phyloP scores from a whole-genome alignment of 2,329 filamentous ascomycete genomes.

The Fusarium sp. region DNA sequence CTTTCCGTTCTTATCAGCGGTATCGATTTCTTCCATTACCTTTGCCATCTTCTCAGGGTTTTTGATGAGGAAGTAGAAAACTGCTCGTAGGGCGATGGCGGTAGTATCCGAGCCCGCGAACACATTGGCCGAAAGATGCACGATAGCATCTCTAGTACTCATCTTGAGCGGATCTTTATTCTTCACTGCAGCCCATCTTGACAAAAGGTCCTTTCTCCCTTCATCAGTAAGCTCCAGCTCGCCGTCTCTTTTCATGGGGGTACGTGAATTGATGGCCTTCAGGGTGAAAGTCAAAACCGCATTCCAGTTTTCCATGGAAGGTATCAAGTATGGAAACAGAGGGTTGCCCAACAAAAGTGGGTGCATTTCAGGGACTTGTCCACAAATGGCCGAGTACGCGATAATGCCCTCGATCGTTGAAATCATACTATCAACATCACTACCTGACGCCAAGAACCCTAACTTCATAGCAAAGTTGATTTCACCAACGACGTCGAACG shows the following conservation, averaged over 20 bases:
- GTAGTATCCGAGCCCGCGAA: background rate
- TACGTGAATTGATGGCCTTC: background rate
- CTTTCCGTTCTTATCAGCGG: background rate
- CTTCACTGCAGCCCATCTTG: background rate
- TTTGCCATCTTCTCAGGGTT: background rate
- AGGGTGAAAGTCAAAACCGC: background rate
- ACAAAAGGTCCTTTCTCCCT: background rate
- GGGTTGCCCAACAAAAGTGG: background rate
- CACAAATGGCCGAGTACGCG: background rate
- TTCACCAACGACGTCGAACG: conserved; percentile 33
- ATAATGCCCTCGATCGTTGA: background rate
- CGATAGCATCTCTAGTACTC: background rate
- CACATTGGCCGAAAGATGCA: background rate
- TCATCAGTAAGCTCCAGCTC: background rate
- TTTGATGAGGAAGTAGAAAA: background rate
- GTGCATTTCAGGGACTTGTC: background rate
- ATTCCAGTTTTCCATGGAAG: background rate
- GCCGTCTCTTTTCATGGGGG: background rate
- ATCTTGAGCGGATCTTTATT: background rate
- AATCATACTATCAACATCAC: background rate
- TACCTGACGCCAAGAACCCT: background rate
- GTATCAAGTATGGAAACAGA: background rate
- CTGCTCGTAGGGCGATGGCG: background rate
- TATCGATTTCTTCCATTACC: background rate
- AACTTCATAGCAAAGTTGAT: background rate